phyloP scores from a whole-genome alignment of 345 rosid species.

The Brassica napus region Da-Ae NC_063436.1:9789001-9789500 shows the following conservation, averaged over 20 bases:
- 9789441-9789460: neutral
- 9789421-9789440: conserved; percentile 8
- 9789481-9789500: neutral
- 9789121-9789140: conserved; percentile 11
- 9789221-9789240: conserved; percentile 15
- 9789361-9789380: neutral
- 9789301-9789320: neutral
- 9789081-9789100: neutral
- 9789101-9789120: neutral
- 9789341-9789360: neutral
- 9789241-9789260: conserved; percentile 14
- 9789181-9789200: conserved; percentile 26
- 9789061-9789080: neutral
- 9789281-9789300: neutral
- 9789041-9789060: neutral
- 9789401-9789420: neutral
- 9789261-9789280: neutral
- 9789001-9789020: neutral
- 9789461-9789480: neutral
- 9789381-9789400: neutral
- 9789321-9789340: neutral
- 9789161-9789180: conserved; percentile 21
- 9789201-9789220: conserved; percentile 27
- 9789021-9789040: conserved; percentile 3
- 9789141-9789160: conserved; percentile 8